Conservation (phyloP, 768 basidiomycete species). For the Crassisporium funariophilum region DNA sequence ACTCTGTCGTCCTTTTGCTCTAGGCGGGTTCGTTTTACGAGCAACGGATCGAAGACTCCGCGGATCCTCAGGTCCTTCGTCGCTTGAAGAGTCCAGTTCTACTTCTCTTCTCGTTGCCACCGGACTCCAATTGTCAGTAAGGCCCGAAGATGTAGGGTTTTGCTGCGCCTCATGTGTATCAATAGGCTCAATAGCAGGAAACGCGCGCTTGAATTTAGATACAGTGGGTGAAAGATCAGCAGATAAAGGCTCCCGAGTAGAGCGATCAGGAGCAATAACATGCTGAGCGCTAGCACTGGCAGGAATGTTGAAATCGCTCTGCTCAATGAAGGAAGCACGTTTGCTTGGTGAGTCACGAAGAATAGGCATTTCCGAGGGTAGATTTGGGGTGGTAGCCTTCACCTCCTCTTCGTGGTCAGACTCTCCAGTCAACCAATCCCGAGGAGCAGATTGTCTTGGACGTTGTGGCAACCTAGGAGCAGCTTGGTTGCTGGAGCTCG, state of each 20-base stretch:
- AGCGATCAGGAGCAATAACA: slow-evolving; percentile 27
- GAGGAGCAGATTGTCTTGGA: slow-evolving; percentile 20
- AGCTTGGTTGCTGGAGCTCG: slow-evolving; percentile 4
- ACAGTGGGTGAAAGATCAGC: slow-evolving; percentile 39
- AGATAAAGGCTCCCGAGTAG: slow-evolving; percentile 13
- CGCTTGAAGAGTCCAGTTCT: slow-evolving; percentile 53
- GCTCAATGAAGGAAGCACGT: slow-evolving; percentile 67
- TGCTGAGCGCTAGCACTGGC: slow-evolving; percentile 41
- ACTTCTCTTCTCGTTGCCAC: slow-evolving; percentile 25
- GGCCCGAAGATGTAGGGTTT: slow-evolving; percentile 12
- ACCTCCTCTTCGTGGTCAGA: slow-evolving; percentile 40
- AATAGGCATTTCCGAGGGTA: slow-evolving; percentile 42
- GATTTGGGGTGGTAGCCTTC: slow-evolving; percentile 11
- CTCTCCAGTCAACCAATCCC: slow-evolving; percentile 80
- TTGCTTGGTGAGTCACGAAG: slow-evolving; percentile 74
- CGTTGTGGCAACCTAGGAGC: slow-evolving; percentile 12
- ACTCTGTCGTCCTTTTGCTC: slow-evolving; percentile 64
- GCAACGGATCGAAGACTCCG: slow-evolving; percentile 27
- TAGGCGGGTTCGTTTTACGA: slow-evolving; percentile 30
- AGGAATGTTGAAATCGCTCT: slow-evolving; percentile 39
- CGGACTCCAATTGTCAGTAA: slow-evolving; percentile 55
- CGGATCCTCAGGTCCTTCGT: slow-evolving; percentile 57
- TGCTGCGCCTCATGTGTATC: slow-evolving; percentile 19
- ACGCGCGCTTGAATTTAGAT: slow-evolving; percentile 37
- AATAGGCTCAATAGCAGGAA: slow-evolving; percentile 35